Evolutionary conservation across 495 filamentous ascomycete genomes (phyloP).

Genomic region (Friedmanniomyces endolithicus): DNA sequence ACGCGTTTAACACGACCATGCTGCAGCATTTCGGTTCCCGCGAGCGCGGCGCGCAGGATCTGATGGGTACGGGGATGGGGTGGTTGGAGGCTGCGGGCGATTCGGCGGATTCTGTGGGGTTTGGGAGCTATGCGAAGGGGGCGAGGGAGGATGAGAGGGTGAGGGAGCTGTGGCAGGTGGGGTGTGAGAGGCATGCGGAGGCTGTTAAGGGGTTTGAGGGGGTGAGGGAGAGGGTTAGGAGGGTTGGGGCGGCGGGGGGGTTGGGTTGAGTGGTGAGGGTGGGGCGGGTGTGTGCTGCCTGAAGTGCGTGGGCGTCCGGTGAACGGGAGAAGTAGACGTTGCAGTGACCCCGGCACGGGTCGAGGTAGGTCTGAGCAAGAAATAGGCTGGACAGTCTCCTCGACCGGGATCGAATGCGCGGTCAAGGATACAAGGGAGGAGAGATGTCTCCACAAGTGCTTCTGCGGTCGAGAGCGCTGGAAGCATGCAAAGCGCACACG

Average conservation of each 20-base stretch:
- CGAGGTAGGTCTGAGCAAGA: neutral
- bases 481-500: no score
- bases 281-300: neutral
- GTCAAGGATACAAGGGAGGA: no score
- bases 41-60: slow-evolving; percentile 27
- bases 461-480: no score
- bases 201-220: slow-evolving; percentile 47
- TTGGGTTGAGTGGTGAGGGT: neutral
- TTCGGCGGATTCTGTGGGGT: slow-evolving; percentile 34
- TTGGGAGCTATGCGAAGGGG: slow-evolving; percentile 44
- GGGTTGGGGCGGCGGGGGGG: neutral
- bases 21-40: slow-evolving; percentile 54
- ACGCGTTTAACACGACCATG: slow-evolving; percentile 51
- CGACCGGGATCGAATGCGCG: no score
- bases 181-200: slow-evolving; percentile 50
- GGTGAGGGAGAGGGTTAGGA: slow-evolving; percentile 27
- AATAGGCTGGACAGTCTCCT: neutral
- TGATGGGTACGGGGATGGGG: slow-evolving; percentile 16
- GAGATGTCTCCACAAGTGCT: no score
- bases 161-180: slow-evolving; percentile 50
- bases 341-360: no score
- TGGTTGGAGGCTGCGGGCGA: slow-evolving; percentile 51
- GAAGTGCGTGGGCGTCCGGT: no score
- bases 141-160: slow-evolving; percentile 54
- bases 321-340: no score